A percentile compares a stretch with the other conserved stretches of the same genome.
These are phyloP conservation scores for Noccaea caerulescens DNA, from an alignment of 345 rosid genomes.

Conservation along the genomic window DNA sequence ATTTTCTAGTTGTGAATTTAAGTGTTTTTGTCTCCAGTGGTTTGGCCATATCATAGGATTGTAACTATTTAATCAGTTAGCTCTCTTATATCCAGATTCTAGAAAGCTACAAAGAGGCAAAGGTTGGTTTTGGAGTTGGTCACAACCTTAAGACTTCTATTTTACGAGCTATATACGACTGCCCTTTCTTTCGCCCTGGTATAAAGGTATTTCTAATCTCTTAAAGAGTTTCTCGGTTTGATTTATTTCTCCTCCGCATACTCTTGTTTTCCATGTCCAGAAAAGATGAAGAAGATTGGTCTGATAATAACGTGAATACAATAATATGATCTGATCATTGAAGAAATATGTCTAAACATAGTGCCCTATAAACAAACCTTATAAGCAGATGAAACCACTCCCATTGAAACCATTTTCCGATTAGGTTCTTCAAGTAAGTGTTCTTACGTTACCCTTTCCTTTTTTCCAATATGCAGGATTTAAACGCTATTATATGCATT, in stretches of 20 bases:
- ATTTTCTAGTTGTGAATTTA: not conserved
- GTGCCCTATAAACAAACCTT: constrained; percentile 6
- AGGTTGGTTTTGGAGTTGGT: constrained; percentile 92
- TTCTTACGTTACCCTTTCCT: constrained; percentile 4
- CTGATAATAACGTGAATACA: not conserved
- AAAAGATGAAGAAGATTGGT: constrained; percentile 12
- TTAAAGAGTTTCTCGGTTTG: constrained; percentile 19
- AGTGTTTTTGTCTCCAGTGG: not conserved
- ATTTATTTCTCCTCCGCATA: not conserved
- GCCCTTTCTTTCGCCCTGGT: constrained; percentile 79
- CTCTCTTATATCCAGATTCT: constrained; percentile 58
- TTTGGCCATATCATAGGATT: constrained; percentile 11
- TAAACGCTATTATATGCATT: constrained; percentile 66
- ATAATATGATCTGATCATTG: not conserved
- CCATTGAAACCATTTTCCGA: not conserved
- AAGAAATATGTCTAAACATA: not conserved
- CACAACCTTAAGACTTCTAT: constrained; percentile 63
- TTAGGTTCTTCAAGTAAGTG: not conserved
- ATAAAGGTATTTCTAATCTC: constrained; percentile 55
- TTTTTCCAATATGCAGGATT: constrained; percentile 51
- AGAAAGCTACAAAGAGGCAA: constrained; percentile 67
- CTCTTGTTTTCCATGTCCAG: constrained; percentile 10
- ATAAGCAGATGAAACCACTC: constrained; percentile 12
- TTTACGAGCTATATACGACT: constrained; percentile 69
- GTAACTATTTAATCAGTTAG: constrained; percentile 2